Percentiles rank a stretch among this genome's conserved stretches.
Conservation (phyloP, 768 basidiomycete genomes). For the Nevesoporus exiguus region DNA sequence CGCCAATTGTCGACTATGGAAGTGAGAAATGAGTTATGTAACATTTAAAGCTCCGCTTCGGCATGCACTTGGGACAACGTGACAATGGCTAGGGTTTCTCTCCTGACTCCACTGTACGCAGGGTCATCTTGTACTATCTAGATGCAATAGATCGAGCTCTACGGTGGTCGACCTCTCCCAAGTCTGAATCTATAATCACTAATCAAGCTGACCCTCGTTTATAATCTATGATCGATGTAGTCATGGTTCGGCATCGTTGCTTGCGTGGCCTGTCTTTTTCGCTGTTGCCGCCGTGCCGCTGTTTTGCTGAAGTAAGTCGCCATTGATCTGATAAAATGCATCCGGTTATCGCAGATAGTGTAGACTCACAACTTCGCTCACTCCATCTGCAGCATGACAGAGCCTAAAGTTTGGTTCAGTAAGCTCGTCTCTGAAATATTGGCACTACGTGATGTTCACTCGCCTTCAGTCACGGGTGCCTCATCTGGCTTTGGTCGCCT, state of each 20-base stretch:
- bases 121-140: too few relatives aligned
- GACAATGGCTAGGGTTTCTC: too few relatives aligned
- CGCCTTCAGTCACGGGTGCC: conserved; percentile 36
- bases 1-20: too few relatives aligned
- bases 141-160: too few relatives aligned
- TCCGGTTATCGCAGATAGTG: not conserved
- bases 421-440: not conserved
- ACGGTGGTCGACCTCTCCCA: too few relatives aligned
- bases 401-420: conserved; percentile 7
- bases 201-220: not conserved
- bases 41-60: too few relatives aligned
- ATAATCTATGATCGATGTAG: not conserved
- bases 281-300: not conserved
- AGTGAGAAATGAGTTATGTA: too few relatives aligned
- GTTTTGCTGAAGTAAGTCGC: not conserved
- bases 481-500: conserved; percentile 40
- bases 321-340: not conserved
- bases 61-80: too few relatives aligned
- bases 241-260: not conserved
- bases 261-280: not conserved
- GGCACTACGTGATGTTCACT: not conserved
- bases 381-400: not conserved
- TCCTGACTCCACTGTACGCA: too few relatives aligned
- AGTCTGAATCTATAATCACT: too few relatives aligned
- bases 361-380: not conserved